Evolutionary conservation across 306 rosid genomes (phyloP).

Genomic region (Cucumis sativus): DNA sequence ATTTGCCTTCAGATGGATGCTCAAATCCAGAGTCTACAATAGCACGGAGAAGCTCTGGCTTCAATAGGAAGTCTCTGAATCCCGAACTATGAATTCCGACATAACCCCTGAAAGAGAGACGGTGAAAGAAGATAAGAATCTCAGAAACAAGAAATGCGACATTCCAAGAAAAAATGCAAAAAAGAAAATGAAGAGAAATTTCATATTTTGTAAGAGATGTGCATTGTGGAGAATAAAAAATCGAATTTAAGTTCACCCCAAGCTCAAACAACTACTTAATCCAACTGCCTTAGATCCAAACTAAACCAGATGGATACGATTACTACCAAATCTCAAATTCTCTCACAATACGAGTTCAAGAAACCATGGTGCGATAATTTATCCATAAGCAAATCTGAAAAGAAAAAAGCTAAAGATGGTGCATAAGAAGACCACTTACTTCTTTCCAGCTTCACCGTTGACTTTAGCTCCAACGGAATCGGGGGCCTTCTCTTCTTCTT

Average conservation of each 20-base stretch:
- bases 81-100: conserved; percentile 99
- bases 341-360: too few relatives aligned
- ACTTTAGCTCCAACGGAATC: conserved; percentile 66
- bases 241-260: background rate
- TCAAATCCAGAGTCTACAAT: conserved; percentile 98
- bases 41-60: conserved; percentile 98
- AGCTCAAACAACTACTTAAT: background rate
- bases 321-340: background rate
- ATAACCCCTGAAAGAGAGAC: conserved; percentile 49
- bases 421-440: conserved; percentile 27
- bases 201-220: background rate
- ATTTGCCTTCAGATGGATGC: conserved; percentile 97
- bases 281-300: background rate
- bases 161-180: too few relatives aligned
- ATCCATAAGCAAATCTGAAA: background rate
- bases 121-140: background rate
- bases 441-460: conserved; percentile 86
- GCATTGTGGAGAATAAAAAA: background rate
- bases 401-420: background rate
- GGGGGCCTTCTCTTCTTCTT: conserved; percentile 89
- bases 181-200: too few relatives aligned
- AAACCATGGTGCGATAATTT: background rate
- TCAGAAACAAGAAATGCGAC: background rate
- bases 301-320: background rate
- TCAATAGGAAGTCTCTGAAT: conserved; percentile 94